Evolutionary conservation across 192 early-diverging fungal genomes (phyloP).

Genomic region (Umbelopsis vinacea): DNA sequence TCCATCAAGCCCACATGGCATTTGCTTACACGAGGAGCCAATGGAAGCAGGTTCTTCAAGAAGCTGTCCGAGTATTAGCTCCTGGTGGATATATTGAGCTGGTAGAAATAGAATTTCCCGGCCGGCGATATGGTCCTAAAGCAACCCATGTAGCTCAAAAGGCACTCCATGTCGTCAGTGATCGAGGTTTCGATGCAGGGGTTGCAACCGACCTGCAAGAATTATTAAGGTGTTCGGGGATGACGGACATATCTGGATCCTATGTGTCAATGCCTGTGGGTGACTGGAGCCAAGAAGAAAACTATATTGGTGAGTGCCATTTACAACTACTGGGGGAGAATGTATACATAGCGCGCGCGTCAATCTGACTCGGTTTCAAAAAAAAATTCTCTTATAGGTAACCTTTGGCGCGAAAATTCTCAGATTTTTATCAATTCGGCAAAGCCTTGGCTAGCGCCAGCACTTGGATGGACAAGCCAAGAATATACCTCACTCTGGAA

Average conservation of each 20-base stretch:
- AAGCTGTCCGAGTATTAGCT: slow-evolving; percentile 36
- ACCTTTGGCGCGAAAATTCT: slow-evolving; percentile 19
- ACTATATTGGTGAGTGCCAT: slow-evolving; percentile 6
- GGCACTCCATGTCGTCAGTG: not conserved
- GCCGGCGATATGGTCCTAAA: slow-evolving; percentile 14
- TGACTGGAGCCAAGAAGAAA: not conserved
- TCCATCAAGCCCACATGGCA: slow-evolving; percentile 32
- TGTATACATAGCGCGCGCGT: not conserved
- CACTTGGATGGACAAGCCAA: not conserved
- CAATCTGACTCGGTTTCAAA: not conserved
- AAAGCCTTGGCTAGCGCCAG: slow-evolving; percentile 21
- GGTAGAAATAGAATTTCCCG: slow-evolving; percentile 2
- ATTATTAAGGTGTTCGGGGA: slow-evolving; percentile 7
- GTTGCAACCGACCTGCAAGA: not conserved
- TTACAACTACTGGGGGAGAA: too few species aligned
- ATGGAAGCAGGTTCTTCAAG: slow-evolving; percentile 31
- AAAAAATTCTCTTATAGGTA: not conserved
- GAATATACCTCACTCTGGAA: slow-evolving; percentile 18
- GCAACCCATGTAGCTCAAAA: not conserved
- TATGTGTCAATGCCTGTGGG: slow-evolving; percentile 17
- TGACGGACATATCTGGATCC: not conserved
- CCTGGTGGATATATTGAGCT: slow-evolving; percentile 41
- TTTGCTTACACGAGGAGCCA: slow-evolving; percentile 29
- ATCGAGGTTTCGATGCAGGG: not conserved
- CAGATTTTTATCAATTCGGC: slow-evolving; percentile 7